A percentile compares a stretch with the other conserved stretches of the same genome.
These are phyloP conservation scores for Microbotryum intermedium DNA, from an alignment of 1,284 basidiomycete species.

Conservation along the genomic window DNA sequence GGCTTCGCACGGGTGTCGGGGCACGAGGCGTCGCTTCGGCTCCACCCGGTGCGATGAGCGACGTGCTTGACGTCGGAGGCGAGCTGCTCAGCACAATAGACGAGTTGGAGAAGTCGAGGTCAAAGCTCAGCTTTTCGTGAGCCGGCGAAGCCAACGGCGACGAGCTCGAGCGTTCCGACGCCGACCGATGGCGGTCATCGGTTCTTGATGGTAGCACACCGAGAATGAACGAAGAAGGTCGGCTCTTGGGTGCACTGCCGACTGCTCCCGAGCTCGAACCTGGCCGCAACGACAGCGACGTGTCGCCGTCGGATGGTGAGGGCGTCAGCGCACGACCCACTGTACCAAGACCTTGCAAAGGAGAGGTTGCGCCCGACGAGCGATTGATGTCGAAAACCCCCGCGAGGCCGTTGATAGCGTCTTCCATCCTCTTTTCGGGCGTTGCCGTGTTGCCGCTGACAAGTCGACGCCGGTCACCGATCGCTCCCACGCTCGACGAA, in stretches of 20 bases:
- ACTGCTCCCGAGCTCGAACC: not conserved
- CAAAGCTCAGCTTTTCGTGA: no score
- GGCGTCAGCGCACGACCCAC: no score
- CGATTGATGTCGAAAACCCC: no score
- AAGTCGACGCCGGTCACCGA: conserved; percentile 10
- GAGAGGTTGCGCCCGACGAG: no score
- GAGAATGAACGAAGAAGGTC: conserved; percentile 29
- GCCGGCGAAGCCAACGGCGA: not conserved
- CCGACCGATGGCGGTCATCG: conserved; percentile 5
- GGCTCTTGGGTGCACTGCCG: conserved; percentile 3
- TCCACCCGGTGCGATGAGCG: not conserved
- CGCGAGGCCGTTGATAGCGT: no score
- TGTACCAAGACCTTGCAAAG: no score
- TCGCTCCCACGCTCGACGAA: conserved; percentile 7
- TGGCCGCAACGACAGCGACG: not conserved
- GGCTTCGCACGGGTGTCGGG: no score
- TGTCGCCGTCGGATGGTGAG: not conserved
- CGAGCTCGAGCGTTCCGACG: conserved; percentile 1
- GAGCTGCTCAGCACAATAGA: not conserved
- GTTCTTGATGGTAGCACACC: conserved; percentile 21
- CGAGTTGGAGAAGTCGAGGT: no score
- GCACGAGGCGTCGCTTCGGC: no score
- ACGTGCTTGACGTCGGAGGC: conserved; percentile 4
- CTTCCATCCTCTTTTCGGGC: no score
- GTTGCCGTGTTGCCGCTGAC: no score